A percentile compares a stretch with the other conserved stretches of the same genome.
Conservation (phyloP, 1,284 basidiomycete genomes). For the Fistulinella cinereoalba region DNA sequence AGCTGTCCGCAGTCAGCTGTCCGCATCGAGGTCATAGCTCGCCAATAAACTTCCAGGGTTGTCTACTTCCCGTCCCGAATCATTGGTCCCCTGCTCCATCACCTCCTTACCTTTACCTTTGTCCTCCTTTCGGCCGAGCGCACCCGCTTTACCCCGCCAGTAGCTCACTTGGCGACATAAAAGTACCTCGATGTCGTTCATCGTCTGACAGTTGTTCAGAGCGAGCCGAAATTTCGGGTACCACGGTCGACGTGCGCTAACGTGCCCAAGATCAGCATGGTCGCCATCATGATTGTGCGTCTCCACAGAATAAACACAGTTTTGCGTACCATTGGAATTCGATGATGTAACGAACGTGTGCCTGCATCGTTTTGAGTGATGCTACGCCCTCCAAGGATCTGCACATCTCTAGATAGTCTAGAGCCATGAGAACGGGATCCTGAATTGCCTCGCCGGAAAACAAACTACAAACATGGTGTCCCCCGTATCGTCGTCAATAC, state of each 20-base stretch:
- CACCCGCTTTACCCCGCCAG: slow-evolving; percentile 46
- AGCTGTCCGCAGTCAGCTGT: no score
- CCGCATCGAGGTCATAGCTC: no score
- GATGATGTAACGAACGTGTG: slow-evolving; percentile 60
- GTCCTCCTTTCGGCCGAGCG: not conserved
- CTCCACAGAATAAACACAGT: no score
- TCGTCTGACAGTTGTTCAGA: slow-evolving; percentile 39
- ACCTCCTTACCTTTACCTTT: slow-evolving; percentile 3
- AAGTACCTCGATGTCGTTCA: slow-evolving; percentile 47
- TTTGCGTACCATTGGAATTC: slow-evolving; percentile 63
- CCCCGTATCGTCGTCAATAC: not conserved
- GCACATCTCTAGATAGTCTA: slow-evolving; percentile 63
- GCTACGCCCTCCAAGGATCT: slow-evolving; percentile 46
- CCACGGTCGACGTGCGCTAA: slow-evolving; percentile 53
- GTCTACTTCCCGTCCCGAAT: not conserved
- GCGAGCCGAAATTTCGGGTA: slow-evolving; percentile 51
- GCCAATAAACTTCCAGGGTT: slow-evolving; percentile 2
- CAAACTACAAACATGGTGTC: slow-evolving; percentile 37
- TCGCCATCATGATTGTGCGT: slow-evolving; percentile 1
- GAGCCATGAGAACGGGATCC: slow-evolving; percentile 59
- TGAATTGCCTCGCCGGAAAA: slow-evolving; percentile 48
- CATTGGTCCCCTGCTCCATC: not conserved
- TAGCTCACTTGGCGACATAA: slow-evolving; percentile 45
- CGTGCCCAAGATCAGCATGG: not conserved
- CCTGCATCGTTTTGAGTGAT: slow-evolving; percentile 47